Base-by-base conservation (phyloP, 2,329 filamentous ascomycete genomes). In the Chrysoporthe cubensis region DNA sequence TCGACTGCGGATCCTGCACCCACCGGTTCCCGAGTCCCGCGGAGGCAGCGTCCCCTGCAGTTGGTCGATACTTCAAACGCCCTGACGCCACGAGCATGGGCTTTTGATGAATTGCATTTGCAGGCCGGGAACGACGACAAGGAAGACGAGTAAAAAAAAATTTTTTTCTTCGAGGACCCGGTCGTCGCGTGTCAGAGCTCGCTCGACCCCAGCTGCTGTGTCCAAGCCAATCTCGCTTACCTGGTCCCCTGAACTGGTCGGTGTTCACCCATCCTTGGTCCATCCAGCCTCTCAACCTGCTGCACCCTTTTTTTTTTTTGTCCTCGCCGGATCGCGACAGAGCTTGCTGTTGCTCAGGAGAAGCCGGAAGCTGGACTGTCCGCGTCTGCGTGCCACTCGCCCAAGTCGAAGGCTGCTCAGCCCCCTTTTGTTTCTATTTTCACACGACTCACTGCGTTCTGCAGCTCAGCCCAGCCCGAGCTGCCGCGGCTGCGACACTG, bases 161-260 rank as follows among this genome's bases (percentile, higher is more conserved):
- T n/a, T n/a, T n/a, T 66, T 68, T 70, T 52, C 61, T 37, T 58
- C 14, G n/a, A 58, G 14, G 26, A 26, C 50, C 66, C 48, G 61
- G 66, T 56, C 64, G 58, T 62, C 59, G 60, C 46, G 68, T 60
- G 16, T 69, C 44, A 59, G 60, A 62, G 21, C 46, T 42, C 37
- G 56, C 46, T 42, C 37, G 56, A 60, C 60, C 69, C 69, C 66
- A 61, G 68, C 52, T 50, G 57, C 26, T 68, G 62, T 62, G 57
- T 61, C 34, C n/a, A 56, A 66, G 62, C 56, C 64, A 70, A 69
- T 70, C 21, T 70, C 69, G 69, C 69, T 70, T 69, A 62, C 64
- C 40, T 43, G 21, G 59, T 57, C 54, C 60, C 63, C 58, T 65
- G 62, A 69, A 62, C 64, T 66, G 64, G 52, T 34, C 61, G 58